phyloP scores from a whole-genome alignment of 78 protist genomes.

The Dictyostelium intermedium region DNA sequence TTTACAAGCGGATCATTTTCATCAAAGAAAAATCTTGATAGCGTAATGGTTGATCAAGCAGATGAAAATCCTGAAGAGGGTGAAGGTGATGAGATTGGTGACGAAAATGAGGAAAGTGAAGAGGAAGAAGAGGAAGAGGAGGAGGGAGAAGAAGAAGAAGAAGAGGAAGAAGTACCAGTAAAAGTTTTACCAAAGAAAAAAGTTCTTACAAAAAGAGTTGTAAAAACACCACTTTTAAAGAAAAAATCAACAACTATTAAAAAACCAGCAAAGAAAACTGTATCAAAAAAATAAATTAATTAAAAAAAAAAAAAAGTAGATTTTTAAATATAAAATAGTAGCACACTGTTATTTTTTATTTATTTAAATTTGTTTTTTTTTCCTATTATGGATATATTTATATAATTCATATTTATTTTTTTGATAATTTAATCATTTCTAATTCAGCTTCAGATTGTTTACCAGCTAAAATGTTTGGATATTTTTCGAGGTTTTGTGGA shows the following conservation, averaged over 20 bases:
- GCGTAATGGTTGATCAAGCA: not conserved
- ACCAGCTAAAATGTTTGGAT: slow-evolving; percentile 68
- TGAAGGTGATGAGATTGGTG: not conserved
- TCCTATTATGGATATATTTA: not conserved
- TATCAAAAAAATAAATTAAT: not conserved
- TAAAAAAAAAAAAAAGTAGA: not conserved
- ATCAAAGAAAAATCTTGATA: not conserved
- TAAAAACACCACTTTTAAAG: not conserved
- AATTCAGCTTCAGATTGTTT: slow-evolving; percentile 76
- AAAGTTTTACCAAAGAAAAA: not conserved
- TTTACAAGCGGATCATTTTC: slow-evolving; percentile 37
- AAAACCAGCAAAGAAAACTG: not conserved
- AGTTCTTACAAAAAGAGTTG: not conserved
- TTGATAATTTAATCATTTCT: slow-evolving; percentile 54
- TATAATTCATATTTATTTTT: not conserved
- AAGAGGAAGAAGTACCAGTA: not conserved
- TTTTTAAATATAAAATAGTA: not conserved
- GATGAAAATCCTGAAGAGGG: not conserved
- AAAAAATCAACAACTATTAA: not conserved
- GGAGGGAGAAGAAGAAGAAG: not conserved
- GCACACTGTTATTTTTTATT: not conserved
- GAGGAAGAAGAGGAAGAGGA: not conserved
- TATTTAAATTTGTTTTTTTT: not conserved
- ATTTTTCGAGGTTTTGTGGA: slow-evolving; percentile 19
- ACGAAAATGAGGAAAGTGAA: slow-evolving; percentile 17